These are phyloP conservation scores for Cryptococcus sp. DNA, from an alignment of 1,284 basidiomycete genomes.

Conservation along the genomic window DNA sequence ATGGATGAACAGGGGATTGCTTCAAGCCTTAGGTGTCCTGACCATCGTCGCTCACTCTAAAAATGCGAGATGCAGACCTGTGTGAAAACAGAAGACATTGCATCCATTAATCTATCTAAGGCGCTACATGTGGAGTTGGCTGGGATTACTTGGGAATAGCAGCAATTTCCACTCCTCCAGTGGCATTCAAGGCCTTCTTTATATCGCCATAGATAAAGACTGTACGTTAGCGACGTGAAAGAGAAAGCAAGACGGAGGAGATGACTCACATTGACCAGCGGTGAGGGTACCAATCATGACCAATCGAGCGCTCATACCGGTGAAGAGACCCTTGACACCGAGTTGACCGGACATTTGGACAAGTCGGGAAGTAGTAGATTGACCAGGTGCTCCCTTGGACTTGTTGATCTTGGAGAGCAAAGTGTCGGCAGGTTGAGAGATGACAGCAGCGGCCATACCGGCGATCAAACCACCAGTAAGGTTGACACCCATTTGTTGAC, in stretches of 20 bases:
- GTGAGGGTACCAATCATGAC: constrained; percentile 56
- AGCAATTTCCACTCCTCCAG: constrained; percentile 46
- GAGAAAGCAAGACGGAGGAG: neutral
- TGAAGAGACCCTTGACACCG: constrained; percentile 54
- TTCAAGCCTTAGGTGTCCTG: too few relatives aligned
- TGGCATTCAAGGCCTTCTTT: constrained; percentile 52
- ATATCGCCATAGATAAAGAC: constrained; percentile 52
- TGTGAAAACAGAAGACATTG: too few relatives aligned
- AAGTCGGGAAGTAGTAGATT: constrained; percentile 52
- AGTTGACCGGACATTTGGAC: constrained; percentile 51
- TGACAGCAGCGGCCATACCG: constrained; percentile 58
- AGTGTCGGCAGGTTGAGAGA: constrained; percentile 58
- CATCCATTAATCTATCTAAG: too few relatives aligned
- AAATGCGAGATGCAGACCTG: too few relatives aligned
- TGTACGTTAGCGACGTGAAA: constrained; percentile 7
- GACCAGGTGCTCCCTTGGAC: constrained; percentile 55
- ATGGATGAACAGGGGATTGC: too few relatives aligned
- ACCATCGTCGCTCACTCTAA: too few relatives aligned
- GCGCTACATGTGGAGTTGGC: too few relatives aligned
- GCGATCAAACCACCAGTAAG: constrained; percentile 53
- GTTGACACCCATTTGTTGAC: constrained; percentile 47
- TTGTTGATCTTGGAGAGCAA: constrained; percentile 58
- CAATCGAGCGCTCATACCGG: constrained; percentile 49
- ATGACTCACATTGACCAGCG: constrained; percentile 51
- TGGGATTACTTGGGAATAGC: constrained; percentile 36